These are phyloP conservation scores for Pseudoperonospora humuli DNA, from an alignment of 352 stramenopile species.

Conservation along the genomic window DNA sequence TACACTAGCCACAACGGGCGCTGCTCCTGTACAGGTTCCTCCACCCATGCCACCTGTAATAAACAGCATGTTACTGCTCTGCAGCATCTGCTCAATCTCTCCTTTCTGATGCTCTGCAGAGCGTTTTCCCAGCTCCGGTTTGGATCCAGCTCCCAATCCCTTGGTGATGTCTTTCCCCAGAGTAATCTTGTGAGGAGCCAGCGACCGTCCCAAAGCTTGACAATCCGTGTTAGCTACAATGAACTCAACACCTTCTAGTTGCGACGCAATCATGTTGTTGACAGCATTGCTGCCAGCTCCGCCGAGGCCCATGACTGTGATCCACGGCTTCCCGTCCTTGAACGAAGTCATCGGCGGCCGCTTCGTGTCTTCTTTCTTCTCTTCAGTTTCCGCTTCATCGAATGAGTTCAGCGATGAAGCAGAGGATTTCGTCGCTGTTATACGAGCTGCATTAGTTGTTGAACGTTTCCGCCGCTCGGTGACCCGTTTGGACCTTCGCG, in stretches of 20 bases:
- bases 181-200: conserved; percentile 77
- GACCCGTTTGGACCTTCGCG: conserved; percentile 14
- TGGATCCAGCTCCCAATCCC: conserved; percentile 72
- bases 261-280: conserved; percentile 87
- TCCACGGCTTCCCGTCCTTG: conserved; percentile 79
- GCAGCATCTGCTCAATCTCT: conserved; percentile 86
- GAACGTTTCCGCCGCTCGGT: conserved; percentile 24
- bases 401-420: neutral
- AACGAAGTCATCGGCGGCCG: conserved; percentile 38
- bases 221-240: conserved; percentile 95
- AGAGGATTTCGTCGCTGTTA: conserved; percentile 1
- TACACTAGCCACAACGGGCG: conserved; percentile 90
- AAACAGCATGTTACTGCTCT: conserved; percentile 94
- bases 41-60: conserved; percentile 94
- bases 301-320: conserved; percentile 80
- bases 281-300: conserved; percentile 82
- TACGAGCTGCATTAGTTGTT: conserved; percentile 1
- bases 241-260: conserved; percentile 90
- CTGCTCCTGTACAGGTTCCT: conserved; percentile 88
- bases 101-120: conserved; percentile 83
- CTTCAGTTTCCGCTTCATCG: neutral
- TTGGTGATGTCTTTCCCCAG: conserved; percentile 82
- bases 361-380: conserved; percentile 36
- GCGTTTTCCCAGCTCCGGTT: conserved; percentile 65
- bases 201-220: conserved; percentile 76